Base-by-base conservation (phyloP, 257 asterid species). In the Ophiorrhiza pumila region DNA sequence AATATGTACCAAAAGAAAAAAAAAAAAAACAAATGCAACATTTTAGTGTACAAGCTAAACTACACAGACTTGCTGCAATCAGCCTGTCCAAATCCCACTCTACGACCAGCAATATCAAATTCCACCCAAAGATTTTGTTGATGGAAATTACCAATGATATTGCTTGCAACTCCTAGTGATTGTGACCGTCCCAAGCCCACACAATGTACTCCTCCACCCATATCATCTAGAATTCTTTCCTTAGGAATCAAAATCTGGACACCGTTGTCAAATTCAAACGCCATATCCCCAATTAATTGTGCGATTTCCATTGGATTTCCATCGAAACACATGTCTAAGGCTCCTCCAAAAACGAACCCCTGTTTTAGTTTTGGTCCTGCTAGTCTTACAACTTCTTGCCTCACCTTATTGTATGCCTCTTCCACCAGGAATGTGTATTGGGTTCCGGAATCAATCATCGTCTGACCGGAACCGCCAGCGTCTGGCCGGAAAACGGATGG, bases 121-220 rank as follows among this genome's bases (percentile, higher is more conserved):
- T 93, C 98, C 46, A 93, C 96, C 96, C 98, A 93, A n/a, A 68
- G 79, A 80, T 89, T 86, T 57, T 91, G 97, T 67, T 93, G 98
- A 80, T 91, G 96, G 75, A 93, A 91, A 74, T 89, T 89, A 1
- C 98, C 98, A 43, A 93, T 81, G 14, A 91, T 89, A 31, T 91
- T 91, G 52, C 91, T 85, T 0, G 96, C 85, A n/a, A 85, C 81
- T 3, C 90, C 93, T 8, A 89, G 84, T n/a, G 86, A 81, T 35
- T 91, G 90, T 23, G 97, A 89, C 18, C 88, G 82, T 42, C 95
- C 96, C 70, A 93, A 85, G 1, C 85, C 96, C 4, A 93, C 22
- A 68, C 98, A 93, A 31, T 80, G 87, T 4, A 93, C 85, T 0
- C 96, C 96, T 41, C 66, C 86, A 18, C 83, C 97, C 17, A 89